These are phyloP conservation scores for Otatea glauca DNA, from an alignment of 176 grass and related monocot species.

Conservation along the genomic window DNA sequence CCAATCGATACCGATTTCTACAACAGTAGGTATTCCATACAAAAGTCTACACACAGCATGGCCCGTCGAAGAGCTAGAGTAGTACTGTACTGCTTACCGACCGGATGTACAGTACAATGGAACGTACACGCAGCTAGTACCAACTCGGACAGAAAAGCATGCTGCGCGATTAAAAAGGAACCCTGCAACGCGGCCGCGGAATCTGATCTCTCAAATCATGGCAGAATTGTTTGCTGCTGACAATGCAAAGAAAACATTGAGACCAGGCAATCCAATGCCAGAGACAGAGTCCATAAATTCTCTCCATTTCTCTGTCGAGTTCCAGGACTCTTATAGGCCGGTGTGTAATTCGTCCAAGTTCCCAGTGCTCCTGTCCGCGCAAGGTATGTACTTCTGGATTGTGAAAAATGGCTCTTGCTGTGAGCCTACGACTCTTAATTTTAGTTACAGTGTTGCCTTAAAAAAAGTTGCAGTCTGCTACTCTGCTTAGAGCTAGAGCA, in stretches of 20 bases:
- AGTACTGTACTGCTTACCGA: too few relatives aligned
- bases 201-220: conserved; percentile 21
- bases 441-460: too few relatives aligned
- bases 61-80: too few relatives aligned
- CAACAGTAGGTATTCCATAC: too few relatives aligned
- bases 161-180: not conserved
- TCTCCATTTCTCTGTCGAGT: not conserved
- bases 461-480: too few relatives aligned
- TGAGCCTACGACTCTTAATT: too few relatives aligned
- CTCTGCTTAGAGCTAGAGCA: too few relatives aligned
- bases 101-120: too few relatives aligned
- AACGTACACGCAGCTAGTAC: too few relatives aligned
- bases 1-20: too few relatives aligned
- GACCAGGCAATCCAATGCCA: too few relatives aligned
- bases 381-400: not conserved
- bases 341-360: not conserved
- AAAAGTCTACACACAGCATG: too few relatives aligned
- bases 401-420: not conserved
- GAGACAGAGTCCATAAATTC: not conserved
- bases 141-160: not conserved
- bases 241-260: not conserved
- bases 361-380: not conserved
- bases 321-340: not conserved
- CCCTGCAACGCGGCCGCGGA: not conserved
- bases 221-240: not conserved